Evolutionary conservation across 2,329 filamentous ascomycete species (phyloP).

Genomic region (Celoporthe dispersa): DNA sequence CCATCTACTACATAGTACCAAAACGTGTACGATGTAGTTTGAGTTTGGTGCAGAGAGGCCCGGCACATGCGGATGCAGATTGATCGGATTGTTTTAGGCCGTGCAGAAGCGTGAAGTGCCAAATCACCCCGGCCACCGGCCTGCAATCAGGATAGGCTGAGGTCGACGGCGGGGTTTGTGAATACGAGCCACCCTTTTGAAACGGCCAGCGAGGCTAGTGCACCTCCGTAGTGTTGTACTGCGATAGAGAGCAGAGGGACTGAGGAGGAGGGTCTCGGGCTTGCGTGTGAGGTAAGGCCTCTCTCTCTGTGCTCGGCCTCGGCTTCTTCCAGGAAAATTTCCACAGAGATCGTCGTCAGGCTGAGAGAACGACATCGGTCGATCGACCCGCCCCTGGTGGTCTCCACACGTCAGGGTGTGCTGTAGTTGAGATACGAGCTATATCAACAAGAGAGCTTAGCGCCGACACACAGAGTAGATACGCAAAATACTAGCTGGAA

Average conservation of each 20-base stretch:
- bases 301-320: background rate
- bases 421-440: background rate
- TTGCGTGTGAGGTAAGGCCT: background rate
- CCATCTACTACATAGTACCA: background rate
- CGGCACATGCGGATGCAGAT: constrained; percentile 5
- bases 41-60: background rate
- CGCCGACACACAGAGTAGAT: background rate
- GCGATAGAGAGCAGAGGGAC: too few species aligned
- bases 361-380: background rate
- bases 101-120: constrained; percentile 25
- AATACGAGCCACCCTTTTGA: constrained; percentile 26
- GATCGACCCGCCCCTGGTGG: background rate
- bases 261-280: too few species aligned
- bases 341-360: background rate
- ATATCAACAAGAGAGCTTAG: background rate
- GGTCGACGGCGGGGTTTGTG: constrained; percentile 3
- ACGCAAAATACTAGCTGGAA: background rate
- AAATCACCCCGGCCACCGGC: background rate
- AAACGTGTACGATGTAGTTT: background rate
- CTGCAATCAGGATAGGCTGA: constrained; percentile 15
- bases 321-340: background rate
- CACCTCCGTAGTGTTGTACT: background rate
- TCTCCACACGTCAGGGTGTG: background rate
- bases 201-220: constrained; percentile 4
- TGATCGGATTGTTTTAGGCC: constrained; percentile 24